phyloP scores from a whole-genome alignment of 192 early-diverging fungal genomes.

The Coemansia sp. region DNA sequence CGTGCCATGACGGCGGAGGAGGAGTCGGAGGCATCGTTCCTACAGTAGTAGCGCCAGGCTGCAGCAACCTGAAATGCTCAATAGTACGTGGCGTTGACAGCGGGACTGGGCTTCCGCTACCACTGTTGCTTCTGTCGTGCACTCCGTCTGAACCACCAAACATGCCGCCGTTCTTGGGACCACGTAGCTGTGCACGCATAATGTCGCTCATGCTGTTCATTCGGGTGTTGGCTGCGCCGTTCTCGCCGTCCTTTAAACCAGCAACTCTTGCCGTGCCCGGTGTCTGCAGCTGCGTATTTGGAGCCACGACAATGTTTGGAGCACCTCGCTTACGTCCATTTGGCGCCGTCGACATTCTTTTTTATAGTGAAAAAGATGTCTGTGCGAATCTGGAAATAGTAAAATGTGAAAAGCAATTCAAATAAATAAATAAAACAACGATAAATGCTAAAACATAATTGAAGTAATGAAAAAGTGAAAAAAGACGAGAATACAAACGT shows the following conservation, averaged over 20 bases:
- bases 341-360: slow-evolving; percentile 6
- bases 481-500: neutral
- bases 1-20: slow-evolving; percentile 39
- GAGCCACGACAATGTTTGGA: slow-evolving; percentile 6
- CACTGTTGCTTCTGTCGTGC: neutral
- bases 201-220: slow-evolving; percentile 22
- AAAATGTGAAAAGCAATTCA: neutral
- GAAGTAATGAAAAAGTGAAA: neutral
- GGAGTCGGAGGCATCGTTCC: neutral
- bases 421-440: neutral
- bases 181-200: slow-evolving; percentile 27
- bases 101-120: slow-evolving; percentile 22
- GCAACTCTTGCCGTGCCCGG: neutral
- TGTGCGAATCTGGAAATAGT: neutral
- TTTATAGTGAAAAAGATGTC: neutral
- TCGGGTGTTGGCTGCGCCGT: slow-evolving; percentile 3
- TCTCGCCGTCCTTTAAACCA: neutral
- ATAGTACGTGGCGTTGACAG: slow-evolving; percentile 38
- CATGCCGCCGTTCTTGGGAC: neutral
- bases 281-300: slow-evolving; percentile 1
- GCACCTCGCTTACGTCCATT: neutral
- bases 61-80: slow-evolving; percentile 25
- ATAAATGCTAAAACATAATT: neutral
- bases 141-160: neutral
- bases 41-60: slow-evolving; percentile 1